A percentile compares a stretch with the other conserved stretches of the same genome.
Evolutionary conservation across 129 eudicot species (phyloP).

Genomic region (Centella asiatica): DNA sequence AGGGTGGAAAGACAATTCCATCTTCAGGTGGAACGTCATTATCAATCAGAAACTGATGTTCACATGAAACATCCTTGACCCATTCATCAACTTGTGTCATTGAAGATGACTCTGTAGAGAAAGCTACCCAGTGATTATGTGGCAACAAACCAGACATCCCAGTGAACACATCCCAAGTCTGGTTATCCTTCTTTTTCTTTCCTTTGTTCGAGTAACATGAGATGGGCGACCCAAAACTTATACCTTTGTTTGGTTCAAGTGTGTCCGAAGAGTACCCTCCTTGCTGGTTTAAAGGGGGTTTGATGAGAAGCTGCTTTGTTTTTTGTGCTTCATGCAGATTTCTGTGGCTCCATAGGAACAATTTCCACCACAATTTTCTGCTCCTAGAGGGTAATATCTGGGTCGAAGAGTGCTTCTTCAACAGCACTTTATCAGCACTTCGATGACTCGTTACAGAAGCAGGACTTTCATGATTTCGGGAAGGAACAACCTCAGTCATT

Average conservation of each 20-base stretch:
- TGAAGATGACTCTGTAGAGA: conserved; percentile 43
- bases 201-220: conserved; percentile 18
- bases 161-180: conserved; percentile 34
- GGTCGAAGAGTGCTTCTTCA: conserved; percentile 76
- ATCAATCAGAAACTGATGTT: conserved; percentile 12
- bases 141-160: conserved; percentile 58
- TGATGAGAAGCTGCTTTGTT: conserved; percentile 18
- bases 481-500: conserved; percentile 8
- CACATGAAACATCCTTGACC: conserved; percentile 50
- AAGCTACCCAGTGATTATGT: conserved; percentile 86
- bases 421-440: conserved; percentile 76
- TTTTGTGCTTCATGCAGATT: conserved; percentile 39
- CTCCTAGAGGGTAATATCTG: conserved; percentile 84
- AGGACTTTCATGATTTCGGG: conserved; percentile 37
- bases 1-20: conserved; percentile 35
- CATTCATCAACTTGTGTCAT: conserved; percentile 62
- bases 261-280: conserved; percentile 90
- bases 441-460: conserved; percentile 31
- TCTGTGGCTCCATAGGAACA: conserved; percentile 89
- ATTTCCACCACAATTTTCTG: conserved; percentile 82
- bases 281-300: conserved; percentile 38
- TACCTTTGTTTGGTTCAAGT: conserved; percentile 42
- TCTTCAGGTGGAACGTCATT: conserved; percentile 23
- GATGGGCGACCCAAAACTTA: conserved; percentile 26
- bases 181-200: conserved; percentile 19